These are phyloP conservation scores for Vaccinium vitisidaea DNA, from an alignment of 148 eudicot genomes.

Conservation along the genomic window DNA sequence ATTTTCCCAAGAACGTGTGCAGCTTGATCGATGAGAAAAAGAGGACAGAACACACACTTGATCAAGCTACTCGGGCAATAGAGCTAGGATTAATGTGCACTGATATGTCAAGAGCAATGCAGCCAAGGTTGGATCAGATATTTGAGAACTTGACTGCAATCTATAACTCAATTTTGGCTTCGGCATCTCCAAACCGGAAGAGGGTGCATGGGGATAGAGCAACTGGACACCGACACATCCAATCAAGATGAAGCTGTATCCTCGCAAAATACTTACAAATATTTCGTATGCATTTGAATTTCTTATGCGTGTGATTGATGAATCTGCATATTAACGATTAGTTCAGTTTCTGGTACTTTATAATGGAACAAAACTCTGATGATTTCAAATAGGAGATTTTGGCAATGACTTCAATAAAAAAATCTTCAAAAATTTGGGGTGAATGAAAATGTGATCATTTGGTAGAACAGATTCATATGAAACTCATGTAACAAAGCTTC, in stretches of 20 bases:
- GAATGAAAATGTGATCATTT: background rate
- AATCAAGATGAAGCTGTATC: conserved; percentile 3
- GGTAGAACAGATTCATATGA: background rate
- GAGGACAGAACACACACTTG: background rate
- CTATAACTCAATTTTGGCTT: background rate
- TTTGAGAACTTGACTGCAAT: conserved; percentile 5
- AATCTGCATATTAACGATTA: background rate
- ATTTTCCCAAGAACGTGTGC: background rate
- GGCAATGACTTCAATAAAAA: too few species aligned
- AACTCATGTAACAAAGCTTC: background rate
- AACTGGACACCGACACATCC: background rate
- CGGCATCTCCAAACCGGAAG: background rate
- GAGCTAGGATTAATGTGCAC: conserved; percentile 30
- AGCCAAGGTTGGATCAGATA: conserved; percentile 25
- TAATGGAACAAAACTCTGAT: background rate
- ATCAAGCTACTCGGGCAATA: conserved; percentile 16
- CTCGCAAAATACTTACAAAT: background rate
- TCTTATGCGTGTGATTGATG: background rate
- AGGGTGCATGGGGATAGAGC: background rate
- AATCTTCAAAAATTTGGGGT: background rate
- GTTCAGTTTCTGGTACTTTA: background rate
- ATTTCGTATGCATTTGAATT: background rate
- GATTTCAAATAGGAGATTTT: too few species aligned
- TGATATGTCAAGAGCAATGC: conserved; percentile 9
- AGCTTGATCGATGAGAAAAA: conserved; percentile 27